Evolutionary conservation across 495 filamentous ascomycete genomes (phyloP), one percentile per base, ranked within the genome.

Genomic region (Penicilliopsis zonata): DNA sequence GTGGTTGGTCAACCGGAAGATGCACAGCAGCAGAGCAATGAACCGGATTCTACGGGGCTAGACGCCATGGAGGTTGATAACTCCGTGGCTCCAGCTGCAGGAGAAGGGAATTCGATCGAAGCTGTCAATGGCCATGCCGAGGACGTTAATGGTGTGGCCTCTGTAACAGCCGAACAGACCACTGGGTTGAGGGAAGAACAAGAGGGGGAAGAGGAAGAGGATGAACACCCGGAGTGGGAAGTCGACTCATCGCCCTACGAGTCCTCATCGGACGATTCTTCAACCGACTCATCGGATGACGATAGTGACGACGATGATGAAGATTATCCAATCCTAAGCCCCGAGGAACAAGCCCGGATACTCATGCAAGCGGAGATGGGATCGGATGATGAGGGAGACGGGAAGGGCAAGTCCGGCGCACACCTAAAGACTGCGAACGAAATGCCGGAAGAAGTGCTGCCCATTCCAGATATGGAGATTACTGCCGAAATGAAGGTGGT

Each of bases 311-410:
- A 80, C 18, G 76, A 71, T 14, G 75, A 76, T n/a, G 77, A 77
- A 34, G 70, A 75, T 30, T 83, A 84, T 37, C 66, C 75, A 9
- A 66, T 84, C 17, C 65, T 92, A 12, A 77, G 73, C 30, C 69
- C 81, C 9, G 81, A 82, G 49, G 83, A 90, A 48, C 76, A 82
- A 41, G 81, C 80, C 1, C 72, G 75, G 7, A 71, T 88, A 20
- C 62, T 94, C 17, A 88, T 94, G 85, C 63, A 72, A 38, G 76
- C 69, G 30, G 82, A 74, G 28, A 74, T 61, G 22, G 74, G 65
- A 5, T 79, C 73, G 5, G 80, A 85, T 28, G 86, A 88, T 27
- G 82, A 81, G 34, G 76, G 69, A 49, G 56, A 51, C 33, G 42
- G 69, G 33, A 45, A 74, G 58, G 46, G 59, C 3, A 53, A 67